Evolutionary conservation across 1,139 yeast genomes (phyloP).

Genomic region (Sugiyamaella xylanicola): DNA sequence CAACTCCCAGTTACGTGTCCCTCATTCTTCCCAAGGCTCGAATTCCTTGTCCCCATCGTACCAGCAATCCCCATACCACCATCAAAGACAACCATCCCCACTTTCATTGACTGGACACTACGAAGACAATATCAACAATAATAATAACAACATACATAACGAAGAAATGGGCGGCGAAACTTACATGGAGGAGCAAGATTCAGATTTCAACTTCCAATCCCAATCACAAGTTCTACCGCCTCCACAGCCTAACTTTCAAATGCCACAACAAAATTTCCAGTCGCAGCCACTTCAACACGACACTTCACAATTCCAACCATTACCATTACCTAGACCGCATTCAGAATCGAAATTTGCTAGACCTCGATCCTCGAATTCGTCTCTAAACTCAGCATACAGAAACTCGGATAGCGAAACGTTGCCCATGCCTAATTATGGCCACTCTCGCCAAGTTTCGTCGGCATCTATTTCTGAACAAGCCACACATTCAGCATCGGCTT

Average conservation of each 20-base stretch:
- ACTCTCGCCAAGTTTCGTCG: conserved; percentile 17
- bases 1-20: background rate
- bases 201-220: background rate
- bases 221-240: background rate
- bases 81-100: conserved; percentile 15
- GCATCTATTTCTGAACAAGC: conserved; percentile 32
- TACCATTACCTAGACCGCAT: conserved; percentile 6
- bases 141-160: background rate
- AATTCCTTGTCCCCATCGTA: conserved; percentile 3
- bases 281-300: background rate
- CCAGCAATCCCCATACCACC: background rate
- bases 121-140: background rate
- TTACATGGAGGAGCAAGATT: too few relatives aligned
- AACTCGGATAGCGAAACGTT: conserved; percentile 1
- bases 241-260: background rate
- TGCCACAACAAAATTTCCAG: background rate
- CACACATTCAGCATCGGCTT: conserved; percentile 34
- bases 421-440: conserved; percentile 8
- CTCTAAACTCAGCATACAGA: background rate
- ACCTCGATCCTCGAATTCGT: conserved; percentile 8
- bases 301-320: conserved; percentile 1
- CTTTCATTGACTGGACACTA: conserved; percentile 3
- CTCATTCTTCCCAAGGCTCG: background rate
- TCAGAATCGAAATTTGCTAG: conserved; percentile 7
- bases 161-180: conserved; percentile 1